Percentiles rank a stretch among this genome's conserved stretches.
Conservation (phyloP, 495 filamentous ascomycete species). For the Penicillium angulare region DNA sequence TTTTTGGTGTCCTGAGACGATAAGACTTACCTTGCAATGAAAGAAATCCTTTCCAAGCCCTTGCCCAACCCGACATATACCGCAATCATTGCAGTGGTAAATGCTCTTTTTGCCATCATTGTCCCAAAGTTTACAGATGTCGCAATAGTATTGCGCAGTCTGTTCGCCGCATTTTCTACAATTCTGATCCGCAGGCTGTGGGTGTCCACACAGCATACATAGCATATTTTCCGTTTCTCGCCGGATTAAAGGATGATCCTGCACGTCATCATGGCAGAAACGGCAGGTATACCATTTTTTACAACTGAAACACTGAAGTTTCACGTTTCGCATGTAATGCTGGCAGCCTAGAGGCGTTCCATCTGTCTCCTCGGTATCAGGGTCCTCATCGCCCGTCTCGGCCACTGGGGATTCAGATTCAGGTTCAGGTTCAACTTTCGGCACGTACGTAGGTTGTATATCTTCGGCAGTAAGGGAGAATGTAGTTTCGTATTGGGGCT, state of each 20-base stretch:
- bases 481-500: slow-evolving; percentile 42
- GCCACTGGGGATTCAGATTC: slow-evolving; percentile 31
- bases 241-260: slow-evolving; percentile 79
- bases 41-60: slow-evolving; percentile 95
- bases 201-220: slow-evolving; percentile 90
- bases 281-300: slow-evolving; percentile 92
- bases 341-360: slow-evolving; percentile 68
- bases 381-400: slow-evolving; percentile 39
- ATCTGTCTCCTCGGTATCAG: slow-evolving; percentile 40
- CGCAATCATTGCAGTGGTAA: slow-evolving; percentile 96
- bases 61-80: slow-evolving; percentile 87
- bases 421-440: slow-evolving; percentile 41
- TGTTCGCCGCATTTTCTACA: slow-evolving; percentile 74
- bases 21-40: slow-evolving; percentile 81
- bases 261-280: slow-evolving; percentile 86
- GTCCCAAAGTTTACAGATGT: slow-evolving; percentile 95
- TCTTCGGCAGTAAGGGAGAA: slow-evolving; percentile 74
- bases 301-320: slow-evolving; percentile 88
- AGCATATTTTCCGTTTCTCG: slow-evolving; percentile 91
- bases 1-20: neutral
- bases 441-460: slow-evolving; percentile 66
- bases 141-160: slow-evolving; percentile 91
- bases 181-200: slow-evolving; percentile 76
- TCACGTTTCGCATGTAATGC: slow-evolving; percentile 95
- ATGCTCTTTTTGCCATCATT: slow-evolving; percentile 87